These are phyloP conservation scores for Wickerhamiella occidentalis DNA, from an alignment of 805 yeast genomes.

Conservation along the genomic window DNA sequence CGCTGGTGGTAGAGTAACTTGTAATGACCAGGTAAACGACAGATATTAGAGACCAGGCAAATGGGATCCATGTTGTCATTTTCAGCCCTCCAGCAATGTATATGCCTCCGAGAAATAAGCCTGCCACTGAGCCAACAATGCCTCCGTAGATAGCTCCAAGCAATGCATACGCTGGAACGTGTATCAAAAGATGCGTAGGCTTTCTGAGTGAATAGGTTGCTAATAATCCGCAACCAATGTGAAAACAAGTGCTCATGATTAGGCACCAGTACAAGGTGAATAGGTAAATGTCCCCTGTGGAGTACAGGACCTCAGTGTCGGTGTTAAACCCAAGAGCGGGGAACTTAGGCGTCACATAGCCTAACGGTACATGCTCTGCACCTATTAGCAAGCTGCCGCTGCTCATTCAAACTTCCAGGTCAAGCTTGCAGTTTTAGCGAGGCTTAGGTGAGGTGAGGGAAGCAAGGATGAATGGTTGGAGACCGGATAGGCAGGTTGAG, in stretches of 20 bases:
- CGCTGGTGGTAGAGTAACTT: constrained; percentile 33
- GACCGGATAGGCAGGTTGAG: background rate
- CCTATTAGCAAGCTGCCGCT: constrained; percentile 18
- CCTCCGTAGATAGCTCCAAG: constrained; percentile 36
- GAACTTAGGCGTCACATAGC: constrained; percentile 65
- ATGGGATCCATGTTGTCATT: constrained; percentile 94
- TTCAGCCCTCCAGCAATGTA: constrained; percentile 70
- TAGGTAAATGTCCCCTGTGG: constrained; percentile 60
- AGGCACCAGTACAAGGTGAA: constrained; percentile 77
- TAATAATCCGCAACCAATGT: constrained; percentile 49
- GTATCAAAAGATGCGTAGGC: constrained; percentile 4
- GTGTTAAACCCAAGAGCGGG: constrained; percentile 47
- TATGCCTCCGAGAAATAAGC: constrained; percentile 59
- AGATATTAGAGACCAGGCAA: constrained; percentile 63
- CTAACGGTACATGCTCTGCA: constrained; percentile 47
- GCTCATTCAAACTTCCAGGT: constrained; percentile 8
- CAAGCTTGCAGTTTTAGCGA: background rate
- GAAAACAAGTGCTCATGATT: constrained; percentile 51
- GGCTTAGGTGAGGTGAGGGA: background rate
- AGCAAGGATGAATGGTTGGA: background rate
- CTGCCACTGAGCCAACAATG: constrained; percentile 62
- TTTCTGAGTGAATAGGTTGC: constrained; percentile 42
- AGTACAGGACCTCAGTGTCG: constrained; percentile 40
- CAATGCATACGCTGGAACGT: constrained; percentile 32
- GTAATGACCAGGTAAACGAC: constrained; percentile 54